Evolutionary conservation across 2,329 filamentous ascomycete genomes (phyloP).

Genomic region (Cladosporium sp.): DNA sequence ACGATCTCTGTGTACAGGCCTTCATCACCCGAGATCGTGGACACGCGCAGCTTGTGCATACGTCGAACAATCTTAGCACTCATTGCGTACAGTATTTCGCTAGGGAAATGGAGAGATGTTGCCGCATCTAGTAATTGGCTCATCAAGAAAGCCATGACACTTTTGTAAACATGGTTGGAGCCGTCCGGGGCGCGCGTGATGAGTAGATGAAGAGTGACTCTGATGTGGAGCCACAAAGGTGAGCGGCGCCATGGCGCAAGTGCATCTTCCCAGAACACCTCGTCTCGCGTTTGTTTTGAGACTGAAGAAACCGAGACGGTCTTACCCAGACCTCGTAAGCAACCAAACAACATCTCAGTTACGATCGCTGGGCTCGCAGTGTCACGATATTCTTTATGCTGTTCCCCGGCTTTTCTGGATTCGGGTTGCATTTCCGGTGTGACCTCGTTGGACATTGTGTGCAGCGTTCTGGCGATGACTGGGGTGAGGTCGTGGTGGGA

Average conservation of each 20-base stretch:
- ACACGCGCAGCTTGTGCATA: not conserved
- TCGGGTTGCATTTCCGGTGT: constrained; percentile 20
- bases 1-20: constrained; percentile 53
- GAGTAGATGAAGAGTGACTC: constrained; percentile 54
- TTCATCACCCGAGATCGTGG: constrained; percentile 36
- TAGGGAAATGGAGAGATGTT: not conserved
- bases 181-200: constrained; percentile 35
- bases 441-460: constrained; percentile 18
- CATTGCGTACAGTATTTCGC: not conserved
- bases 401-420: constrained; percentile 51
- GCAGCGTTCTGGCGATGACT: constrained; percentile 17
- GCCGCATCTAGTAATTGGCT: constrained; percentile 46
- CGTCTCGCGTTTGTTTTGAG: constrained; percentile 26
- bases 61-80: not conserved
- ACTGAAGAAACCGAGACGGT: constrained; percentile 36
- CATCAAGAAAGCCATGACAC: constrained; percentile 42
- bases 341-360: constrained; percentile 55
- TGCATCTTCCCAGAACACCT: constrained; percentile 18
- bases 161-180: constrained; percentile 24
- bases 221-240: constrained; percentile 59
- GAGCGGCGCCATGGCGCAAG: constrained; percentile 59
- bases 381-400: constrained; percentile 57
- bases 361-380: constrained; percentile 56
- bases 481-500: constrained; percentile 28
- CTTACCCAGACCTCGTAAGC: constrained; percentile 54